phyloP scores from a whole-genome alignment of 2,329 filamentous ascomycete genomes.

The Raffaelea deltoideospora region DNA sequence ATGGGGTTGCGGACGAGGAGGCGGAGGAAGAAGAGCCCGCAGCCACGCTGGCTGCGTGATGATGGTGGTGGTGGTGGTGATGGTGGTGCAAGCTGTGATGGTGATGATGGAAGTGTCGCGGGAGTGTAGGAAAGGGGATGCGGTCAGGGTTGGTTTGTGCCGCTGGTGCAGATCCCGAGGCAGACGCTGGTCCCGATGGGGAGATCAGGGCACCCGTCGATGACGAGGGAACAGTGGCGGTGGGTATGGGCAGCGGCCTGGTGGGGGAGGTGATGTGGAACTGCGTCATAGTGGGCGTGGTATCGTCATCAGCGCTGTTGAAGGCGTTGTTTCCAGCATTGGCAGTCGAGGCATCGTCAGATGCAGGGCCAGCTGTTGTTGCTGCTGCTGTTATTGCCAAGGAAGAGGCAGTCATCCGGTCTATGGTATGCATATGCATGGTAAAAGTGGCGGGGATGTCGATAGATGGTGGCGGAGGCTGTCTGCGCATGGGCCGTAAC shows the following conservation, averaged over 20 bases:
- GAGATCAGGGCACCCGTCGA: background rate
- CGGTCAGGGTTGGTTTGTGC: background rate
- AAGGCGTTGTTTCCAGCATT: background rate
- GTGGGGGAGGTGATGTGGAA: constrained; percentile 56
- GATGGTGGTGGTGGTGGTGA: constrained; percentile 27
- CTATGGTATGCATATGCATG: background rate
- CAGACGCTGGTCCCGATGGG: background rate
- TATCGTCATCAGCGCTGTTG: constrained; percentile 28
- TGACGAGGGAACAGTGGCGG: constrained; percentile 27
- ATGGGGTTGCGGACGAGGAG: background rate
- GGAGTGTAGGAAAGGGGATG: background rate
- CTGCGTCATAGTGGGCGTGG: constrained; percentile 43
- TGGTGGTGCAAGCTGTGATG: constrained; percentile 20
- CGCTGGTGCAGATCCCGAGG: background rate
- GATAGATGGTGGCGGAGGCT: background rate
- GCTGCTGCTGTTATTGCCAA: background rate
- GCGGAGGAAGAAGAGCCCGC: background rate
- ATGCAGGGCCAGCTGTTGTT: background rate
- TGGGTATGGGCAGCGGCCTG: constrained; percentile 34
- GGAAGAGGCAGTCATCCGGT: background rate
- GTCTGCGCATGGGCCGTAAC: background rate
- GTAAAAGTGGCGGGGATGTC: background rate
- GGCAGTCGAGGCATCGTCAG: background rate
- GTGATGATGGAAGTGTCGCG: constrained; percentile 9
- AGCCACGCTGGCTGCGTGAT: constrained; percentile 9